Percentiles rank a stretch among this genome's conserved stretches.
phyloP scores from a whole-genome alignment of 1,139 yeast species.

The Suhomyces atakaporum region DNA sequence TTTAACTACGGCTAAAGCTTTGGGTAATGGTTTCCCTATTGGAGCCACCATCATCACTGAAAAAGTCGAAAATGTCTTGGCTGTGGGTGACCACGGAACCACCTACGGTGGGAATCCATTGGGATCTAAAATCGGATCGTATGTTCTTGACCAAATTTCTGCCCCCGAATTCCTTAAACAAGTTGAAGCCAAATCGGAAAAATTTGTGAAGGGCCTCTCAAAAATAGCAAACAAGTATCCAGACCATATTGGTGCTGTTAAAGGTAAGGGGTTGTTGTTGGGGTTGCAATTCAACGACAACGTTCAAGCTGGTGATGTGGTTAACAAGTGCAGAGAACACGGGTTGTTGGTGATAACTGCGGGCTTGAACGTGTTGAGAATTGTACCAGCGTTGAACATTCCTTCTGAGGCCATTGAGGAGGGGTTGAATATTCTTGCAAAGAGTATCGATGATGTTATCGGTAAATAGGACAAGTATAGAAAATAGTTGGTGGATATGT shows the following conservation, averaged over 20 bases:
- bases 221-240: conserved; percentile 59
- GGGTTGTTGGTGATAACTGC: conserved; percentile 88
- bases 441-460: conserved; percentile 38
- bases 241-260: conserved; percentile 60
- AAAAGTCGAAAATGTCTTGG: conserved; percentile 66
- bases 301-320: conserved; percentile 67
- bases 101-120: conserved; percentile 97
- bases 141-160: conserved; percentile 70
- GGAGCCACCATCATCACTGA: conserved; percentile 91
- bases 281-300: conserved; percentile 69
- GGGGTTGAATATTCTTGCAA: conserved; percentile 69
- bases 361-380: conserved; percentile 84
- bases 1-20: conserved; percentile 89
- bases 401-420: conserved; percentile 64
- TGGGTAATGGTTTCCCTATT: conserved; percentile 97
- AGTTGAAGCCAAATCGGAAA: conserved; percentile 60
- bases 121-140: conserved; percentile 78
- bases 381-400: conserved; percentile 90
- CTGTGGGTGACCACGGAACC: conserved; percentile 96
- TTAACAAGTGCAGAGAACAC: conserved; percentile 67
- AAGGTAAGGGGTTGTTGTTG: conserved; percentile 85
- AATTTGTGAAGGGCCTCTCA: conserved; percentile 52
- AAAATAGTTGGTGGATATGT: background rate
- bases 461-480: background rate
- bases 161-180: conserved; percentile 57